Conservation (phyloP, 1,284 basidiomycete genomes). For the Gastroboletus turbinatus region DNA sequence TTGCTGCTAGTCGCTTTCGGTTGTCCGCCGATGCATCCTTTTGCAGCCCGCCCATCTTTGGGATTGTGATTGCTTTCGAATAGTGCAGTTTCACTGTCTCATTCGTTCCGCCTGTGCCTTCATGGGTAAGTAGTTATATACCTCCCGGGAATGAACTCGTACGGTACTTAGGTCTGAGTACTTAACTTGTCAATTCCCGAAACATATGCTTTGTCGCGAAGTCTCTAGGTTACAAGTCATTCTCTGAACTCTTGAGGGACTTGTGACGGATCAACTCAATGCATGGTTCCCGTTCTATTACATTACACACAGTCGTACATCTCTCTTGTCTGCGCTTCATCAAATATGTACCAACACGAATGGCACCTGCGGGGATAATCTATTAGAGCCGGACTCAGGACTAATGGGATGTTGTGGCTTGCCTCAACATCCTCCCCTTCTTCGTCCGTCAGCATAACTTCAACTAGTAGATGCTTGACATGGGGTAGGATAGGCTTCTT, state of each 20-base stretch:
- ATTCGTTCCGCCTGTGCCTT: slow-evolving; percentile 22
- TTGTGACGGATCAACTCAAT: background rate
- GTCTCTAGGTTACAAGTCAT: background rate
- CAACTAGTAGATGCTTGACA: slow-evolving; percentile 83
- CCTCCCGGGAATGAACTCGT: slow-evolving; percentile 13
- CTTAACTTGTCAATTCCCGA: slow-evolving; percentile 8
- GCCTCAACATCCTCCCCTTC: slow-evolving; percentile 88
- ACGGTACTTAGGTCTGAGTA: slow-evolving; percentile 26
- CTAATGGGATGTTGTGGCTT: slow-evolving; percentile 9
- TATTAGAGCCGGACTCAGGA: background rate
- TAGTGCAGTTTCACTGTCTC: slow-evolving; percentile 27
- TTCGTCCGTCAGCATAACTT: slow-evolving; percentile 93
- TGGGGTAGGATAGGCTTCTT: slow-evolving; percentile 87
- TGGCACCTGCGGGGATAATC: slow-evolving; percentile 49
- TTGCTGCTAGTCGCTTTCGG: slow-evolving; percentile 30
- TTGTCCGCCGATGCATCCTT: slow-evolving; percentile 19
- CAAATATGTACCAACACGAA: slow-evolving; percentile 65
- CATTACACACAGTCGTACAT: slow-evolving; percentile 5
- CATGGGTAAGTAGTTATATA: slow-evolving; percentile 47
- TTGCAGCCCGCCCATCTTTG: slow-evolving; percentile 3
- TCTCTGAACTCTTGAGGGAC: background rate
- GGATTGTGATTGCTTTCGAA: slow-evolving; percentile 20
- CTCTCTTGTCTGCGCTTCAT: slow-evolving; percentile 12
- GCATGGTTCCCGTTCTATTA: background rate
- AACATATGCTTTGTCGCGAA: slow-evolving; percentile 1